Percentiles rank a stretch among this genome's conserved stretches.
Evolutionary conservation across 2,329 filamentous ascomycete species (phyloP).

Genomic region (Mycogone perniciosa): DNA sequence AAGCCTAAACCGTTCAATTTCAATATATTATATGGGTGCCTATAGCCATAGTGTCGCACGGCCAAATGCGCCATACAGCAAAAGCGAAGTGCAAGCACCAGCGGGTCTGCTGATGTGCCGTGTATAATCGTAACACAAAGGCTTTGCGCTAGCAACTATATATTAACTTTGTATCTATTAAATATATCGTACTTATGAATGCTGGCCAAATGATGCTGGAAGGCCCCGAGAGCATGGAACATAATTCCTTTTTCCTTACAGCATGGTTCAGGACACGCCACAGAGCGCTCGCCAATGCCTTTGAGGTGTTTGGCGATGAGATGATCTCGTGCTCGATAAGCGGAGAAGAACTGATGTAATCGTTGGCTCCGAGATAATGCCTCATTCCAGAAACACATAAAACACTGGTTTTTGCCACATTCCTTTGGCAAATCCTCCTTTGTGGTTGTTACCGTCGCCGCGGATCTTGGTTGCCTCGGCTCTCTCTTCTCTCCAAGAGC

Average conservation of each 20-base stretch:
- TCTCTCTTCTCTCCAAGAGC: neutral
- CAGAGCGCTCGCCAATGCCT: neutral
- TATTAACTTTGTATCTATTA: conserved; percentile 3
- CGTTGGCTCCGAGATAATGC: neutral
- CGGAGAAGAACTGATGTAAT: neutral
- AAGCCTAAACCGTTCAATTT: too few relatives aligned
- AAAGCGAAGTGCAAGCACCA: too few relatives aligned
- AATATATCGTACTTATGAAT: neutral
- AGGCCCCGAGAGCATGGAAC: neutral
- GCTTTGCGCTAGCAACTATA: too few relatives aligned
- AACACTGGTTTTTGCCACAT: neutral
- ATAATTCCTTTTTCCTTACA: neutral
- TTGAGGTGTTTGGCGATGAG: neutral
- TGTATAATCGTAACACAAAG: too few relatives aligned
- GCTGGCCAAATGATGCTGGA: neutral
- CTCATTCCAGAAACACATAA: neutral
- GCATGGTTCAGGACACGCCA: conserved; percentile 1
- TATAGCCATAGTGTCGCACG: too few relatives aligned
- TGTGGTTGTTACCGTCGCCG: neutral
- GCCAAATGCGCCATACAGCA: too few relatives aligned
- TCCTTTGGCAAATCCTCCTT: neutral
- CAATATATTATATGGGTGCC: too few relatives aligned
- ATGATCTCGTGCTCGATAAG: neutral
- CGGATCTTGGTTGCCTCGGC: neutral
- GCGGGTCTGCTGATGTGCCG: too few relatives aligned